Conservation (phyloP, 176 grass and related monocot species). For the Bothriochloa decipiens region DNA sequence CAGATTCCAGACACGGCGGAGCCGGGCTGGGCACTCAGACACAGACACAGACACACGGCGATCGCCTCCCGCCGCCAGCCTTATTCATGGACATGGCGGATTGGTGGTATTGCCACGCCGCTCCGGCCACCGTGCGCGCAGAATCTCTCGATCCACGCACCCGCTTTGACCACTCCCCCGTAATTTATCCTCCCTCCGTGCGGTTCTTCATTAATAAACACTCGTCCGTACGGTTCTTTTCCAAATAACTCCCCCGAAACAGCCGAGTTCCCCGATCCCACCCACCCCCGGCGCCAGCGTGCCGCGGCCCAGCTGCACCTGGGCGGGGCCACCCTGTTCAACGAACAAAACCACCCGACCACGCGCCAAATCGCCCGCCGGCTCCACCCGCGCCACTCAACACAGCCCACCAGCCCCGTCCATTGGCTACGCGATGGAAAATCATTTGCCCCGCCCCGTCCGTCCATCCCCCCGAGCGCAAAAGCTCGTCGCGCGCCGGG, state of each 20-base stretch:
- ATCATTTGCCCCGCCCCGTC: neutral
- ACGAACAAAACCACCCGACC: conserved; percentile 27
- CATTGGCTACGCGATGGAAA: neutral
- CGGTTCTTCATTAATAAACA: neutral
- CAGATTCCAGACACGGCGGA: no score
- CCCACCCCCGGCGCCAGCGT: neutral
- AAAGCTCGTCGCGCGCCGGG: conserved; percentile 24
- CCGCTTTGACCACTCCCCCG: neutral
- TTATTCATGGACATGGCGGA: neutral
- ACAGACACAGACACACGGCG: no score
- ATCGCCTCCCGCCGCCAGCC: no score
- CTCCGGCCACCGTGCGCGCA: neutral
- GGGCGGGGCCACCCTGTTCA: neutral
- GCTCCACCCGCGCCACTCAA: neutral
- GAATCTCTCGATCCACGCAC: conserved; percentile 35
- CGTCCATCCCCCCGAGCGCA: conserved; percentile 14
- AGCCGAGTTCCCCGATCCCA: neutral
- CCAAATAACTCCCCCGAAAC: neutral
- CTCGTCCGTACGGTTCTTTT: neutral
- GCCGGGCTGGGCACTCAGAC: no score
- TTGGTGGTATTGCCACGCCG: neutral
- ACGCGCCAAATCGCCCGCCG: neutral
- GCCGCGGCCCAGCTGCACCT: neutral
- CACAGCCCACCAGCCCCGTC: neutral
- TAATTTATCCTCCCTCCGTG: no score